Conservation (phyloP, 306 rosid species). For the Cicer cuneatum region DNA sequence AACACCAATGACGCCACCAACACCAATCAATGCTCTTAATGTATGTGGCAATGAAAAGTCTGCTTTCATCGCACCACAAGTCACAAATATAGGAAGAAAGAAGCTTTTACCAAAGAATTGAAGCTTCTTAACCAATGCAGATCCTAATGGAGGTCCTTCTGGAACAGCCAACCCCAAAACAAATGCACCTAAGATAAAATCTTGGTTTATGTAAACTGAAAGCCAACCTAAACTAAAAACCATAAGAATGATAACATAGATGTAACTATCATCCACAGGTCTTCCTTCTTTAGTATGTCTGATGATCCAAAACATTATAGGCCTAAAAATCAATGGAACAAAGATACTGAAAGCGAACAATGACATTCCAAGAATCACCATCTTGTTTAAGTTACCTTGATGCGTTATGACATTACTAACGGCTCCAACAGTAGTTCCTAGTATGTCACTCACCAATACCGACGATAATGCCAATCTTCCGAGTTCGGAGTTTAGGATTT, state of each 20-base stretch:
- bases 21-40: rapidly evolving
- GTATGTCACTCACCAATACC: slow-evolving; percentile 45
- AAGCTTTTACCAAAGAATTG: slow-evolving; percentile 45
- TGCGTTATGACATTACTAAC: not conserved
- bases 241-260: slow-evolving; percentile 35
- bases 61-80: slow-evolving; percentile 49
- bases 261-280: slow-evolving; percentile 49
- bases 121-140: slow-evolving; percentile 57
- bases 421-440: not conserved
- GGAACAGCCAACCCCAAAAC: slow-evolving; percentile 69
- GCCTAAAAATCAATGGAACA: slow-evolving; percentile 44
- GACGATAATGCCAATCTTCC: slow-evolving; percentile 53
- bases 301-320: slow-evolving; percentile 55
- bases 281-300: slow-evolving; percentile 58
- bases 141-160: slow-evolving; percentile 74
- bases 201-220: slow-evolving; percentile 38
- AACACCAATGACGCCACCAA: not conserved
- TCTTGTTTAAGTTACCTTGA: rapidly evolving
- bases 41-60: slow-evolving; percentile 23
- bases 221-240: slow-evolving; percentile 45
- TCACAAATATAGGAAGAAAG: slow-evolving; percentile 61
- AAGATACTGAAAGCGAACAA: not conserved
- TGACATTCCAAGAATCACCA: not conserved
- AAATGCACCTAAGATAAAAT: slow-evolving; percentile 52
- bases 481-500: slow-evolving; percentile 51